phyloP scores from a whole-genome alignment of 495 filamentous ascomycete genomes.

The Corynascus novoguineensis region DNA sequence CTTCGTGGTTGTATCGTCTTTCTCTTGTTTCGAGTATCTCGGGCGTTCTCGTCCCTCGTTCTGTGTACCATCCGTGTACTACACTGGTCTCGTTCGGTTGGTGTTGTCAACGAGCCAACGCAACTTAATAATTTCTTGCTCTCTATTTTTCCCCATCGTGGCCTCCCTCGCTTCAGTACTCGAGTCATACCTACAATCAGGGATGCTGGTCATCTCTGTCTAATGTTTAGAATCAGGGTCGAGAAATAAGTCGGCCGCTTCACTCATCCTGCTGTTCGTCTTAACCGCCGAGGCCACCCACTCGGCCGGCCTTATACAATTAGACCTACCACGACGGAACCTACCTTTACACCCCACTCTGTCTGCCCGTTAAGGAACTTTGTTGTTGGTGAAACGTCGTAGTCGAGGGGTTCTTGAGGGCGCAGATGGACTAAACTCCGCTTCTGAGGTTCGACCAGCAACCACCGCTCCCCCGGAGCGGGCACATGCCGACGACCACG shows the following conservation, averaged over 20 bases:
- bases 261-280: constrained; percentile 17
- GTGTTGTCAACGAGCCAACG: neutral
- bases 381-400: neutral
- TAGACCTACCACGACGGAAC: neutral
- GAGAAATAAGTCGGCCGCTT: constrained; percentile 31
- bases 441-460: constrained; percentile 15
- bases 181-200: constrained; percentile 22
- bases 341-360: neutral
- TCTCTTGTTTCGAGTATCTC: constrained; percentile 15
- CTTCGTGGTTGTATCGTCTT: neutral
- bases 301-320: neutral
- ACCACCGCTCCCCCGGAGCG: neutral
- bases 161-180: neutral
- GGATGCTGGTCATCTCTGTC: constrained; percentile 38
- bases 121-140: neutral
- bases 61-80: neutral
- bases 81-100: neutral
- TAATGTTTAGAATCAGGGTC: constrained; percentile 26
- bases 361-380: neutral
- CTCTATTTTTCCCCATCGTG: neutral
- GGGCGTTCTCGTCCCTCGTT: neutral
- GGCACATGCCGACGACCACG: neutral
- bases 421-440: constrained; percentile 14
- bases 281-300: constrained; percentile 15
- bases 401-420: constrained; percentile 13